These are phyloP conservation scores for Pythium rishiriense DNA, from an alignment of 352 stramenopile genomes.

Conservation along the genomic window DNA sequence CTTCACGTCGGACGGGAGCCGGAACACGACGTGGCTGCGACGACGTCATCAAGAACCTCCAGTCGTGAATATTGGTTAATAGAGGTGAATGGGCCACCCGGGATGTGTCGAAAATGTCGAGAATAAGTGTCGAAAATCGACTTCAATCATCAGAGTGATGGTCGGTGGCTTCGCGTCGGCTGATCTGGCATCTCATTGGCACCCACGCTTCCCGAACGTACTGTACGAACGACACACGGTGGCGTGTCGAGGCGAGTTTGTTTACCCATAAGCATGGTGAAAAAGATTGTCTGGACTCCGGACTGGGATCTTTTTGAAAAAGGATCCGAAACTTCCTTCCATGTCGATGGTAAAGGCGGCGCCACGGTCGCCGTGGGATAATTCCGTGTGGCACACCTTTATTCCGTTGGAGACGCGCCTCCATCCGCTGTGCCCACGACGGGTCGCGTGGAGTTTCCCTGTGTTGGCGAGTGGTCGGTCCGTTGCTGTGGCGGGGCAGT, in stretches of 20 bases:
- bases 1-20: constrained; percentile 18
- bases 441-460: neutral
- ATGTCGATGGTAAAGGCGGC: no score
- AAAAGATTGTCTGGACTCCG: no score
- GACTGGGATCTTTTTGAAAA: no score
- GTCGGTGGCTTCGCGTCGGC: neutral
- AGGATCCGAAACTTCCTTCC: no score
- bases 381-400: neutral
- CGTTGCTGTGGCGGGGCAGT: no score
- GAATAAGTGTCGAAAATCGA: constrained; percentile 4
- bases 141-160: constrained; percentile 1
- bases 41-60: constrained; percentile 20
- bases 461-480: no score
- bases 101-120: constrained; percentile 4
- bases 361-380: no score
- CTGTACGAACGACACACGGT: no score
- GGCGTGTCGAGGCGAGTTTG: no score
- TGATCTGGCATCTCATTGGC: no score
- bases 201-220: no score
- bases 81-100: constrained; percentile 19
- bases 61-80: constrained; percentile 11
- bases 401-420: neutral
- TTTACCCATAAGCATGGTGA: no score
- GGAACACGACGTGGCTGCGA: constrained; percentile 25
- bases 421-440: neutral